phyloP scores from a whole-genome alignment of 495 filamentous ascomycete genomes.

The Neurospora sp. region DNA sequence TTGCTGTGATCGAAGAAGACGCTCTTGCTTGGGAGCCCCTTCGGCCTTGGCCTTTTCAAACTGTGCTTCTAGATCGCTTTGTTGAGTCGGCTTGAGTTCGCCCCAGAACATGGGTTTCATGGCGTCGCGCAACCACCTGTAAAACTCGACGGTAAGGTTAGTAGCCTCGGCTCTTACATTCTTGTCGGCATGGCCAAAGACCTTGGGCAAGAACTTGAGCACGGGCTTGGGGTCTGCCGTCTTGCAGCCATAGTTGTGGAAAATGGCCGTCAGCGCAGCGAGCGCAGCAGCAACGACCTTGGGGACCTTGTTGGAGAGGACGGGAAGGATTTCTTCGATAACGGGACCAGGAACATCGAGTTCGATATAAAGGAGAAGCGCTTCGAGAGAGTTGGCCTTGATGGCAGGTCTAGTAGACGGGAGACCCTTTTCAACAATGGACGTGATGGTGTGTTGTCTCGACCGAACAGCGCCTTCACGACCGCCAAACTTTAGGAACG shows the following conservation, averaged over 20 bases:
- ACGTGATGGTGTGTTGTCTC: conserved; percentile 57
- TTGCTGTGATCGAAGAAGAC: conserved; percentile 82
- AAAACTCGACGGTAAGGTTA: conserved; percentile 85
- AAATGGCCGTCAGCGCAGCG: conserved; percentile 68
- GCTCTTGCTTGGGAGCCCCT: conserved; percentile 76
- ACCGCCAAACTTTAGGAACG: conserved; percentile 83
- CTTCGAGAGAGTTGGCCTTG: conserved; percentile 79
- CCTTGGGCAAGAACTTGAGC: conserved; percentile 83
- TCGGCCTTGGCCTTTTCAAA: conserved; percentile 92
- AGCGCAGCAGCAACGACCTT: conserved; percentile 86
- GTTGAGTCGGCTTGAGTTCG: conserved; percentile 91
- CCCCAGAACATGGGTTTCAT: conserved; percentile 98
- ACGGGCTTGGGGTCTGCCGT: conserved; percentile 92
- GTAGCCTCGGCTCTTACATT: conserved; percentile 94
- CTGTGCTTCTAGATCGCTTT: conserved; percentile 84
- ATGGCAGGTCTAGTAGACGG: conserved; percentile 75
- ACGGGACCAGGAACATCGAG: conserved; percentile 76
- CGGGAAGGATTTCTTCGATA: conserved; percentile 82
- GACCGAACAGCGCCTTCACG: conserved; percentile 70
- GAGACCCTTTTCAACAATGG: conserved; percentile 88
- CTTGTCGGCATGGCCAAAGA: conserved; percentile 94
- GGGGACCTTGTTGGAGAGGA: conserved; percentile 81
- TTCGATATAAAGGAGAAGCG: conserved; percentile 80
- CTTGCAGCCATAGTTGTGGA: conserved; percentile 89
- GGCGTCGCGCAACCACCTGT: conserved; percentile 92